Base-by-base conservation (phyloP, 768 basidiomycete species). In the Lentinus tigrinus region DNA sequence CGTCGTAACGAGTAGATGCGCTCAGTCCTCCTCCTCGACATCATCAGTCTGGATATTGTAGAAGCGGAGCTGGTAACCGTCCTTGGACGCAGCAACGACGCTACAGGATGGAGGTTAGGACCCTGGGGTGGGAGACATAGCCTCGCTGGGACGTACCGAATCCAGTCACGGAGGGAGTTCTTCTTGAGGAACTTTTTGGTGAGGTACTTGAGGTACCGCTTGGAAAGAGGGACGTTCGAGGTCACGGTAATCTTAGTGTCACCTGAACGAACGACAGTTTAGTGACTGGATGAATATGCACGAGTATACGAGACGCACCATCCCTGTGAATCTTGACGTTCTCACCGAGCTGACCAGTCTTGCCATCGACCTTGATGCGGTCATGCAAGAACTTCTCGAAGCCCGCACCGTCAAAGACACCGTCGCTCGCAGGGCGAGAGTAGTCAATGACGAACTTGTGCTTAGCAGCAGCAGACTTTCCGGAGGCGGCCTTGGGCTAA, bases 121-220 rank as follows among this genome's bases (percentile, higher is more conserved):
- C 16, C n/a, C 11, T 11, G 54, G 13, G 26, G 27, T 51, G 3
- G 48, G 28, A 46, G 54, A 64, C 31, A 51, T 54, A 56, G 43
- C 53, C 31, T 38, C 7, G 5, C 31, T 21, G 10, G 9, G 31
- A 63, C 78, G 49, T 62, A 88, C 85, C 94, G 95, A 73, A 98
- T 93, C 91, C 94, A 98, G 78, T 98, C 95, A 65, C 95, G 88
- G 67, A 97, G 83, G 44, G 81, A 78, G 79, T 95, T 95, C 85
- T 97, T 97, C 85, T 98, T 98, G 77, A 98, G 83, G 84, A 93
- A 95, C 81, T 96, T 96, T 84, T 98, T 98, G 62, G 96, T 98
- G 60, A 98, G 82, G 78, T 98, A 99, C 78, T 98, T 98, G 73
- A 98, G 87, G 77, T 97, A 98, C 56, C 93, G 85, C 80, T 98